Percentiles rank a stretch among this genome's conserved stretches.
phyloP scores from a whole-genome alignment of 2,329 filamentous ascomycete genomes.

The Fusarium avenaceum region DNA sequence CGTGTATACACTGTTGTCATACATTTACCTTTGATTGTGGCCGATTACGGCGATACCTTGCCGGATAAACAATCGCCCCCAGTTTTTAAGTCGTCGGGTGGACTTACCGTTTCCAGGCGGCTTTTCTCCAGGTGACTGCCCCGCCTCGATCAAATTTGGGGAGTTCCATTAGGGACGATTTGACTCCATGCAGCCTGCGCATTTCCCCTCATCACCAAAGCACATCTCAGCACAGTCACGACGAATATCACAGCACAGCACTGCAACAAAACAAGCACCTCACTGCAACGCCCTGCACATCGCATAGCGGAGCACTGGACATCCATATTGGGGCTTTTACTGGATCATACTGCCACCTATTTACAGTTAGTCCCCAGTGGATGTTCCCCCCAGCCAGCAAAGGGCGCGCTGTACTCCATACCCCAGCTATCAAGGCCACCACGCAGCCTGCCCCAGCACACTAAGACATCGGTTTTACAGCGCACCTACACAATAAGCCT shows the following conservation, averaged over 20 bases:
- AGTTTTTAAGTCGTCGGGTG: conserved; percentile 14
- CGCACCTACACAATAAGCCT: conserved; percentile 13
- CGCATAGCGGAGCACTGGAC: conserved; percentile 34
- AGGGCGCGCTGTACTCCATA: conserved; percentile 10
- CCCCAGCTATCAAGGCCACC: conserved; percentile 6
- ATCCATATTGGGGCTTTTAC: conserved; percentile 16
- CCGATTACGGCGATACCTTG: conserved; percentile 32
- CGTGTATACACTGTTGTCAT: neutral
- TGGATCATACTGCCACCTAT: conserved; percentile 5
- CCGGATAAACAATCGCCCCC: conserved; percentile 41
- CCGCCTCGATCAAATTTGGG: conserved; percentile 18
- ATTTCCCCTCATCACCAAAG: conserved; percentile 55
- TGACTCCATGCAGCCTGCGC: conserved; percentile 46
- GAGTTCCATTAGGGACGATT: conserved; percentile 13
- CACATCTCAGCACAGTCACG: conserved; percentile 61
- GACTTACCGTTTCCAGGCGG: neutral
- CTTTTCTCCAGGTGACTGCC: conserved; percentile 19
- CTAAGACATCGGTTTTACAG: neutral
- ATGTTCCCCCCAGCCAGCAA: conserved; percentile 1
- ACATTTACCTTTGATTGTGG: neutral
- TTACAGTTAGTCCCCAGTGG: conserved; percentile 13
- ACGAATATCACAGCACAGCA: conserved; percentile 44
- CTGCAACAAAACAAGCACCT: conserved; percentile 9
- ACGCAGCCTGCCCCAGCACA: conserved; percentile 7
- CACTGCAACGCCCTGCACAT: conserved; percentile 3